A percentile compares a stretch with the other conserved stretches of the same genome.
These are phyloP conservation scores for Metschnikowia kunwiensis DNA, from an alignment of 805 yeast species.

Conservation along the genomic window DNA sequence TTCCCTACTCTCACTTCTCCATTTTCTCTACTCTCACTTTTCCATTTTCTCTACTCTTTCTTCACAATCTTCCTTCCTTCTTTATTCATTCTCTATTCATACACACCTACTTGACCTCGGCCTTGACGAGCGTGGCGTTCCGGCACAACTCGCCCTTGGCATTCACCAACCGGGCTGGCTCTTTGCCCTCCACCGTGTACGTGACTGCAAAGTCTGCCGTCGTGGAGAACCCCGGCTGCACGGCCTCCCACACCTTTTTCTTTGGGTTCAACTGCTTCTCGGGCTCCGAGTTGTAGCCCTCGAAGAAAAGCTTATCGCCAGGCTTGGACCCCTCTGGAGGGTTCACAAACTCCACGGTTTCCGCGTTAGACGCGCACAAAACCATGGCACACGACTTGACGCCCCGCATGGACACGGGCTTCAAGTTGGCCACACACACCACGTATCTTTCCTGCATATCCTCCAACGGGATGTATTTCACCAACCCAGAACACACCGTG, in stretches of 20 bases:
- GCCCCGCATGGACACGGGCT: slow-evolving; percentile 98
- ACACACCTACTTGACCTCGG: slow-evolving; percentile 69
- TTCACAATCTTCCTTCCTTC: no score
- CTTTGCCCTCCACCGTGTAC: slow-evolving; percentile 77
- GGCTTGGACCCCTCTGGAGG: slow-evolving; percentile 93
- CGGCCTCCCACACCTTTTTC: slow-evolving; percentile 96
- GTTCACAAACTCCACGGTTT: slow-evolving; percentile 81
- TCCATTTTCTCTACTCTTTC: no score
- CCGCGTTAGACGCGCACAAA: slow-evolving; percentile 80
- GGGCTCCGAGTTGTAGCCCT: slow-evolving; percentile 84
- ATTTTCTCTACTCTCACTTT: no score
- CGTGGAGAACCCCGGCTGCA: slow-evolving; percentile 89
- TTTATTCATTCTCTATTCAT: background rate
- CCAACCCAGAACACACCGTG: slow-evolving; percentile 97
- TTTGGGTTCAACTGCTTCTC: slow-evolving; percentile 93
- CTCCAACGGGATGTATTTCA: slow-evolving; percentile 82
- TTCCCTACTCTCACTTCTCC: no score
- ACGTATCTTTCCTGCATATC: slow-evolving; percentile 94
- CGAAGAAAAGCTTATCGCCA: slow-evolving; percentile 96
- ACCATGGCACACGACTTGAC: slow-evolving; percentile 96
- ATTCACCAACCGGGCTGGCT: slow-evolving; percentile 70
- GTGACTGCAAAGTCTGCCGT: slow-evolving; percentile 71
- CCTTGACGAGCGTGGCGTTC: slow-evolving; percentile 67
- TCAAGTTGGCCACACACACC: slow-evolving; percentile 89
- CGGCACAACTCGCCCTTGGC: slow-evolving; percentile 75